phyloP scores from a whole-genome alignment of 2,329 filamentous ascomycete species.

The Sordariomycetes sp. region DNA sequence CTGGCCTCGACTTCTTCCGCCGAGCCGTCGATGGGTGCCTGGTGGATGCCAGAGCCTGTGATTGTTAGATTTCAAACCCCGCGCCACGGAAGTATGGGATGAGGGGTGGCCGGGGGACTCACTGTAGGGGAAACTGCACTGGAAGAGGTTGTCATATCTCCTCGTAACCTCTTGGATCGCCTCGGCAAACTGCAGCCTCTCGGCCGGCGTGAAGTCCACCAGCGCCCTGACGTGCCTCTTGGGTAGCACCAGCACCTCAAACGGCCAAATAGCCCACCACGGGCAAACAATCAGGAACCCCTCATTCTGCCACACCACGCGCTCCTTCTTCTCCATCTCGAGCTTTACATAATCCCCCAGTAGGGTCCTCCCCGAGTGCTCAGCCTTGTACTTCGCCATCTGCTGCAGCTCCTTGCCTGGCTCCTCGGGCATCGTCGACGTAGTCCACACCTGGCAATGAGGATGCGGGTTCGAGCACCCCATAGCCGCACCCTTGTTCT shows the following conservation, averaged over 20 bases:
- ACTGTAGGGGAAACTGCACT: constrained; percentile 94
- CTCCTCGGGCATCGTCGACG: constrained; percentile 82
- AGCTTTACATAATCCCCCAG: constrained; percentile 78
- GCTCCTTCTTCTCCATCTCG: constrained; percentile 69
- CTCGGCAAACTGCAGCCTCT: constrained; percentile 66
- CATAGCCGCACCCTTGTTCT: constrained; percentile 97
- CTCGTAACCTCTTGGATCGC: constrained; percentile 78
- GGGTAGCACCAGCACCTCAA: constrained; percentile 81
- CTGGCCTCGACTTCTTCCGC: constrained; percentile 75
- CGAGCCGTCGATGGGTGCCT: constrained; percentile 75
- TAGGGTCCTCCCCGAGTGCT: constrained; percentile 62
- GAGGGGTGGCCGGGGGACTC: constrained; percentile 17
- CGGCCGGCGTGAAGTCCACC: constrained; percentile 62
- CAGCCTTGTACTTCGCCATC: constrained; percentile 61
- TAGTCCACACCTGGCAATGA: constrained; percentile 94
- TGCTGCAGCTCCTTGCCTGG: constrained; percentile 67
- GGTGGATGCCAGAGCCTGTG: constrained; percentile 82
- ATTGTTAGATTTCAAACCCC: not conserved
- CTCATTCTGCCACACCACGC: constrained; percentile 79
- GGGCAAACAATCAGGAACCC: constrained; percentile 80
- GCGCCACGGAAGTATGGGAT: not conserved
- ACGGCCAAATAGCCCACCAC: constrained; percentile 98
- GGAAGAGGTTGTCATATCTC: constrained; percentile 92
- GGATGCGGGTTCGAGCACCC: constrained; percentile 97
- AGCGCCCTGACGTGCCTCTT: constrained; percentile 75